Evolutionary conservation across 2,329 filamentous ascomycete species (phyloP), one percentile per base, ranked within the genome.

Genomic region (Colletotrichum lini): DNA sequence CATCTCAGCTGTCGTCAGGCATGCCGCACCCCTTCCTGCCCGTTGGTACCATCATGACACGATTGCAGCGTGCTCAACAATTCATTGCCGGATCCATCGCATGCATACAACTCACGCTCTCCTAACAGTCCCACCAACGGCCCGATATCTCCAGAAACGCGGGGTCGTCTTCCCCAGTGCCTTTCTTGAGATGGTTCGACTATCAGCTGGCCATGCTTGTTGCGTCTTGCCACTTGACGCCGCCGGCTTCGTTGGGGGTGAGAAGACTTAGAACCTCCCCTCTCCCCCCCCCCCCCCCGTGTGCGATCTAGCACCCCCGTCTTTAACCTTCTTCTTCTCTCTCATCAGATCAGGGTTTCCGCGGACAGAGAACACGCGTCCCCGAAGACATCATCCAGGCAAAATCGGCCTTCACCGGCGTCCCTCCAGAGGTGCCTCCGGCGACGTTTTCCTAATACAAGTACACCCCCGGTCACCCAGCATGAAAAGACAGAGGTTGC

Each of bases 71-170:
- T 5, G 26, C 26, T 49, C 57, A 35, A 21, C 26, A 4, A 8
- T 35, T 60, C 30, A 2, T 18, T 45, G 54, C 64, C 35, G 30
- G 64, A 35, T 45, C 56, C 40, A 38, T 21, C 49, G 23, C 15
- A 21, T 44, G 57, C 57, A 35, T 15, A n/a, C 3, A 44, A 44
- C n/a, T 38, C 35, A 44, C 26, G 47, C 18, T 7, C 6, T 30
- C 4, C 12, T 23, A n/a, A n/a, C n/a, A 49, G 64, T 61, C 47
- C 64, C 56, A 67, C 64, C 38, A 52, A 61, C 61, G 64, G 64
- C 35, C 64, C 64, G 56, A 67, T 67, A 60, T 67, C 64, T 67
- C 44, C 26, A 60, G 44, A 16, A 60, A 49, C 57, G 44, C 44
- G 42, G 57, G 57, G 57, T 59, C 40, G 7, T 59, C 42, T 47